Base-by-base conservation (phyloP, 192 early-diverging fungal species). In the Dispira simplex region DNA sequence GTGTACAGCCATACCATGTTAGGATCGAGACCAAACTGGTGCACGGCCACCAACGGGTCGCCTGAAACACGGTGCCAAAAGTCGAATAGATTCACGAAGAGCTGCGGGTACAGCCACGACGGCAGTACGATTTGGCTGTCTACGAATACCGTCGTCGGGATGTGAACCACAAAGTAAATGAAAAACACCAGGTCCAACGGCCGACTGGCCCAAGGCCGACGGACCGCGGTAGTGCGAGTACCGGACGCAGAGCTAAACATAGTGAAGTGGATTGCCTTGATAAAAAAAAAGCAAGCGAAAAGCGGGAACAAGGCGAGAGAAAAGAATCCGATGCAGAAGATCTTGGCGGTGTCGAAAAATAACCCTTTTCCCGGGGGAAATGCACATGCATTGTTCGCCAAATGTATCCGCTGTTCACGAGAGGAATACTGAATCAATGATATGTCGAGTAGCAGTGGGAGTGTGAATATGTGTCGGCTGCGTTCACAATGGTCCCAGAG, bases 161-260 rank as follows among this genome's bases (percentile, higher is more conserved):
- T 90, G 62, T 90, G 89, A 16, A 77, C 71, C 1, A 65, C 68
- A 76, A 89, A 87, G 75, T 85, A 90, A 3, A 71, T 62, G 28
- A 88, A 72, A 69, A 76, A 87, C 46, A 83, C 63, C 14, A 78
- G 52, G 58, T 90, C 87, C 32, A 86, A 70, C 11, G 71, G 66
- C 27, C 75, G 72, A 14, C 70, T 66, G 25, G 67, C 51, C 64
- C 32, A 39, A 39, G 75, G 65, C 49, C 60, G 44, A 32, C 54
- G 44, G 16, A 64, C 21, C 32, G 62, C 8, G 16, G 12, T 56
- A 21, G 49, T 23, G n/a, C 49, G 49, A 51, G 49, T 51, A 23
- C 3, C 8, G 1, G 49, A 20, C n/a, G 3, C 49, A 51, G 18
- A 27, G 9, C 54, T 2, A 28, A 28, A 23, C 25, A 13, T 14